These are phyloP conservation scores for Pichia sp. DNA, from an alignment of 1,139 yeast genomes.

Conservation along the genomic window DNA sequence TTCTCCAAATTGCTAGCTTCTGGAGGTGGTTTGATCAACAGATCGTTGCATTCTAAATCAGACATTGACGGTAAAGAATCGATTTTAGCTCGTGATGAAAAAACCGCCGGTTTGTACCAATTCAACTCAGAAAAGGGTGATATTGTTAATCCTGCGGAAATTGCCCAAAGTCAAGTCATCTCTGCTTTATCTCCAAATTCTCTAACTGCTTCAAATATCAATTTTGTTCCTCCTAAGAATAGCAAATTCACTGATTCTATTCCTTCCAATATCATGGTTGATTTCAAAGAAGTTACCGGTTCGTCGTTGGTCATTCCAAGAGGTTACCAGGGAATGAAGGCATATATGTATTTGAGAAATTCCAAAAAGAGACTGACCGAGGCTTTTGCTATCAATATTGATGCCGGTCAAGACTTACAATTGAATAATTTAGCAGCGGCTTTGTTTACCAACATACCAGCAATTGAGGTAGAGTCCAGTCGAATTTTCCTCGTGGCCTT, in stretches of 20 bases:
- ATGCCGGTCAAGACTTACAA: conserved; percentile 50
- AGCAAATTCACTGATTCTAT: conserved; percentile 41
- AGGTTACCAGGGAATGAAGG: conserved; percentile 65
- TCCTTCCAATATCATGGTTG: conserved; percentile 75
- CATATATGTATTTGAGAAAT: conserved; percentile 65
- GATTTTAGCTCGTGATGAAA: conserved; percentile 52
- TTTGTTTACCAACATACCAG: conserved; percentile 68
- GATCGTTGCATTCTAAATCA: conserved; percentile 24
- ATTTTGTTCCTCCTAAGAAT: conserved; percentile 37
- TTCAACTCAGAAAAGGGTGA: conserved; percentile 23
- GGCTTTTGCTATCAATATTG: conserved; percentile 65
- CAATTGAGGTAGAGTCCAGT: conserved; percentile 54
- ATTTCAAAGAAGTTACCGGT: conserved; percentile 65
- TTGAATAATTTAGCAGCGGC: conserved; percentile 72
- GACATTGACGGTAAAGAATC: conserved; percentile 77
- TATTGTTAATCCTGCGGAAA: conserved; percentile 36
- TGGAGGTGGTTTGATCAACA: conserved; percentile 27
- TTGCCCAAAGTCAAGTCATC: conserved; percentile 63
- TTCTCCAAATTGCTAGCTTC: conserved; percentile 59
- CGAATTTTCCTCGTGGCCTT: conserved; percentile 63
- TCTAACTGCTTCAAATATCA: conserved; percentile 40
- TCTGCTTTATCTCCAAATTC: conserved; percentile 69
- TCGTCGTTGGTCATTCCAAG: conserved; percentile 55
- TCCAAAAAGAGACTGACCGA: conserved; percentile 63
- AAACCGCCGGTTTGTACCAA: conserved; percentile 55